Percentiles rank a stretch among this genome's conserved stretches.
phyloP scores from a whole-genome alignment of 345 rosid genomes.

The Trapa bicornis region DNA sequence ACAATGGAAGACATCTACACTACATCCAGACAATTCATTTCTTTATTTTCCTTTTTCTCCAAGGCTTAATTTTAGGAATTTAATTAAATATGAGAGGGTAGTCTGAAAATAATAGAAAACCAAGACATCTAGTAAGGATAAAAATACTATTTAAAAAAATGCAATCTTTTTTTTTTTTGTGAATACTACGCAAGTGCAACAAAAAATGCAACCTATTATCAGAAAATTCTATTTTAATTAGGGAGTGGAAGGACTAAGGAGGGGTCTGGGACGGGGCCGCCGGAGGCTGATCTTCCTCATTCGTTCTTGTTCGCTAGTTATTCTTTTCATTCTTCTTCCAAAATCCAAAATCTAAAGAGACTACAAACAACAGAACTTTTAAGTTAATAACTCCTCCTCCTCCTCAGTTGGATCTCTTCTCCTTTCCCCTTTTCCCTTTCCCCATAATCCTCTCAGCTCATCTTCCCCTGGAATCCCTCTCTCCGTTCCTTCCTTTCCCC shows the following conservation, averaged over 20 bases:
- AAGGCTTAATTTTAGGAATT: too few species aligned
- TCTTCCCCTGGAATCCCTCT: constrained; percentile 2
- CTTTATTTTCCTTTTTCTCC: too few species aligned
- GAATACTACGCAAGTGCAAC: too few species aligned
- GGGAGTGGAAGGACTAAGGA: neutral
- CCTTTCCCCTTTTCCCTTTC: neutral
- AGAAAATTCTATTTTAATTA: neutral
- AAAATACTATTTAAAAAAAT: too few species aligned
- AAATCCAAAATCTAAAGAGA: too few species aligned
- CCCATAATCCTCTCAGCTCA: constrained; percentile 3
- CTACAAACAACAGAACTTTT: neutral
- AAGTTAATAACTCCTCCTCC: constrained; percentile 12
- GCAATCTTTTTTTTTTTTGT: too few species aligned
- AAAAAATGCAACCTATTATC: neutral
- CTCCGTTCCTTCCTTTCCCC: constrained; percentile 3
- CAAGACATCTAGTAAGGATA: too few species aligned
- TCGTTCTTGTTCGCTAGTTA: neutral
- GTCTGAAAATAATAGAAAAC: too few species aligned
- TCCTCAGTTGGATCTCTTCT: constrained; percentile 40
- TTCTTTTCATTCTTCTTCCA: neutral
- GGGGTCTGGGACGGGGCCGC: neutral
- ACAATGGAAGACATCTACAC: too few species aligned
- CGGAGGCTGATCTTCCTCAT: too few species aligned
- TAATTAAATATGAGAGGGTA: too few species aligned
- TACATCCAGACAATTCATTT: too few species aligned